phyloP scores from a whole-genome alignment of 371 early-diverging fungal genomes.

The Pancytospora philotis region DNA sequence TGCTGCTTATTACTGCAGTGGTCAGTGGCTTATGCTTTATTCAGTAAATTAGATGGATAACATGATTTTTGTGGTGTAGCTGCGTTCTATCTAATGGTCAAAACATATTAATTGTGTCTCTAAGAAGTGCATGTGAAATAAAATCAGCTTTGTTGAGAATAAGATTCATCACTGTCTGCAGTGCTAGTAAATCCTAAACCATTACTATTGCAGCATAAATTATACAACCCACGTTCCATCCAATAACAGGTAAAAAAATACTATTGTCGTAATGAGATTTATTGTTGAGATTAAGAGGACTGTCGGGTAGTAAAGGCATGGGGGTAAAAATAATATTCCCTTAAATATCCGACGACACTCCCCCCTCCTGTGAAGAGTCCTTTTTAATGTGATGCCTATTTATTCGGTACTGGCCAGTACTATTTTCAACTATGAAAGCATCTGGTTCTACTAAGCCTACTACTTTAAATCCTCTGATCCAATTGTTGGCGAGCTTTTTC shows the following conservation, averaged over 20 bases:
- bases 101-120: background rate
- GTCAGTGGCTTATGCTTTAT: background rate
- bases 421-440: background rate
- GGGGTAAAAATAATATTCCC: too few relatives aligned
- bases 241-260: too few relatives aligned
- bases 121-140: background rate
- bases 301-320: too few relatives aligned
- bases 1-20: background rate
- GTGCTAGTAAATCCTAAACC: too few relatives aligned
- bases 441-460: background rate
- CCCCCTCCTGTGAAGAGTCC: background rate
- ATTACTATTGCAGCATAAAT: too few relatives aligned
- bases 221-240: too few relatives aligned
- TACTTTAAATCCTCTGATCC: background rate
- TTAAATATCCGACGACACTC: too few relatives aligned
- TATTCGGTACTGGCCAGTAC: background rate
- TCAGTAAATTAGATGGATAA: background rate
- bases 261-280: conserved; percentile 3
- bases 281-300: too few relatives aligned
- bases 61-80: background rate
- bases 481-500: background rate
- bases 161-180: too few relatives aligned
- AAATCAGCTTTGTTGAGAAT: too few relatives aligned
- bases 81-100: background rate
- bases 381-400: conserved; percentile 1